Percentiles rank a stretch among this genome's conserved stretches.
These are phyloP conservation scores for Starmerella khaoyaiensis DNA, from an alignment of 805 yeast species.

Conservation along the genomic window DNA sequence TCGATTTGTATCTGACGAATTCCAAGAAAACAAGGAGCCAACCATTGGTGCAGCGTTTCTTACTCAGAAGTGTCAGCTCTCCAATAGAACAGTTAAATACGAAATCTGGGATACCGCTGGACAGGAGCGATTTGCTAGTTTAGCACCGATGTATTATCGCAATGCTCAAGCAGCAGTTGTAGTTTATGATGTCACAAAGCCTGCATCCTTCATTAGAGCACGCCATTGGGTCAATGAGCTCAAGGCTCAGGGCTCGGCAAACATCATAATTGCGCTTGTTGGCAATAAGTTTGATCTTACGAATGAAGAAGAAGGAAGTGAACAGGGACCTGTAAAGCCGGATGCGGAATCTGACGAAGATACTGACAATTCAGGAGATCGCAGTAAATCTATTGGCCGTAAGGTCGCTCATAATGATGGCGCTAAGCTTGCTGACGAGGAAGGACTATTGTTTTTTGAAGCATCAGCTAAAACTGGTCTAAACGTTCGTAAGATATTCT, in stretches of 20 bases:
- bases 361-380: slow-evolving; percentile 26
- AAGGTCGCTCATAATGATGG: slow-evolving; percentile 84
- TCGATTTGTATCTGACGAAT: slow-evolving; percentile 86
- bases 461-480: slow-evolving; percentile 85
- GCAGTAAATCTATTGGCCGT: slow-evolving; percentile 31
- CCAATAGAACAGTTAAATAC: slow-evolving; percentile 66
- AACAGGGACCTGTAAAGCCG: slow-evolving; percentile 22
- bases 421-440: slow-evolving; percentile 74
- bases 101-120: slow-evolving; percentile 79
- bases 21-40: slow-evolving; percentile 94
- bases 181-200: slow-evolving; percentile 89
- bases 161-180: slow-evolving; percentile 95
- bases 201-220: slow-evolving; percentile 88
- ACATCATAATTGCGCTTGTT: slow-evolving; percentile 81
- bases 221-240: slow-evolving; percentile 96
- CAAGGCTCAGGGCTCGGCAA: slow-evolving; percentile 89
- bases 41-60: slow-evolving; percentile 96
- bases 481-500: slow-evolving; percentile 82
- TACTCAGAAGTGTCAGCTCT: slow-evolving; percentile 83
- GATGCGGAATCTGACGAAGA: slow-evolving; percentile 29
- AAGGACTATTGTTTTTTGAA: slow-evolving; percentile 79
- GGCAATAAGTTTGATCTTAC: slow-evolving; percentile 84
- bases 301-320: slow-evolving; percentile 30
- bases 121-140: slow-evolving; percentile 88
- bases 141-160: slow-evolving; percentile 95